These are phyloP conservation scores for Flaveria trinervia DNA, from an alignment of 129 eudicot species.

Conservation along the genomic window DNA sequence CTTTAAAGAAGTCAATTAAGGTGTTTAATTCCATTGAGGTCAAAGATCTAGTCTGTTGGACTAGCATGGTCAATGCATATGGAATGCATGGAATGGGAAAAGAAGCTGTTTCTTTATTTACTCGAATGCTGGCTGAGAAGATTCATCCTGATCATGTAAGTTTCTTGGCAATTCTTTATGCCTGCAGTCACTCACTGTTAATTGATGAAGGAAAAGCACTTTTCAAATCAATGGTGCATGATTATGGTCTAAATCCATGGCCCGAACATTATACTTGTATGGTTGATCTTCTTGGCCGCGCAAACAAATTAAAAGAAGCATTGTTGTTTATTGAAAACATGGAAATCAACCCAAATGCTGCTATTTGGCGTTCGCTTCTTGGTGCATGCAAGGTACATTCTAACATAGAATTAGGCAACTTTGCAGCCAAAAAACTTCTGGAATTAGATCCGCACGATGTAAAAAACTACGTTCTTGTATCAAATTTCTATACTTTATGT, in stretches of 20 bases:
- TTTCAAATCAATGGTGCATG: slow-evolving; percentile 49
- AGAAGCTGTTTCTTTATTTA: slow-evolving; percentile 52
- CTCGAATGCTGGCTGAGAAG: slow-evolving; percentile 51
- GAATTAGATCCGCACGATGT: slow-evolving; percentile 59
- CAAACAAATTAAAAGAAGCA: slow-evolving; percentile 71
- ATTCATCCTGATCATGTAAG: slow-evolving; percentile 69
- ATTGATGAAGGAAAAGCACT: slow-evolving; percentile 58
- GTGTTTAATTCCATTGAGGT: slow-evolving; percentile 43
- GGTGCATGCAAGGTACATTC: slow-evolving; percentile 72
- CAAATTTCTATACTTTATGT: slow-evolving; percentile 61
- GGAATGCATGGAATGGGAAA: slow-evolving; percentile 82
- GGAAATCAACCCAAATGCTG: slow-evolving; percentile 61
- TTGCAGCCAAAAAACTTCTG: slow-evolving; percentile 69
- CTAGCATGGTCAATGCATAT: slow-evolving; percentile 78
- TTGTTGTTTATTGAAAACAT: slow-evolving; percentile 53
- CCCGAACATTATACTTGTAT: slow-evolving; percentile 83
- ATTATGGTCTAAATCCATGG: slow-evolving; percentile 71
- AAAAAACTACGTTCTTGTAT: slow-evolving; percentile 71
- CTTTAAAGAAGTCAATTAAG: slow-evolving; percentile 42
- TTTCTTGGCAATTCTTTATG: slow-evolving; percentile 75
- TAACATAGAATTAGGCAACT: slow-evolving; percentile 53
- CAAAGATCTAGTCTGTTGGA: slow-evolving; percentile 63
- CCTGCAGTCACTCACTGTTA: slow-evolving; percentile 83
- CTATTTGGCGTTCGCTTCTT: slow-evolving; percentile 78
- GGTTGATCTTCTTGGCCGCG: slow-evolving; percentile 88